Conservation (phyloP, 345 rosid genomes). For the Arabidopsis arenosa region DNA sequence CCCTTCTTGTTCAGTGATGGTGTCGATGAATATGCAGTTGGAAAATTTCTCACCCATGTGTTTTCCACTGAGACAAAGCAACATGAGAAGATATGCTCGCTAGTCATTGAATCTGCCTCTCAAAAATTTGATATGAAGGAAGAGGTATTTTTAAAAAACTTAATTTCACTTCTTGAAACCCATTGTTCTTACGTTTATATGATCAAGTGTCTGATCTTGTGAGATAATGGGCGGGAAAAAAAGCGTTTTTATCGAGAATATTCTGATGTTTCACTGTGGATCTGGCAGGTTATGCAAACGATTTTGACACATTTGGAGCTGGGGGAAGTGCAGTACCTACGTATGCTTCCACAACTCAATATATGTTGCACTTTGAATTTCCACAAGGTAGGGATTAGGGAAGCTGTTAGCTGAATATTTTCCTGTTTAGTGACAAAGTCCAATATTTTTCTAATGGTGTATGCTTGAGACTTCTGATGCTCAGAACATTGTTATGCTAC, state of each 20-base stretch:
- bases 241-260: background rate
- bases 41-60: slow-evolving; percentile 78
- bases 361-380: slow-evolving; percentile 83
- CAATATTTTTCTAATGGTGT: slow-evolving; percentile 1
- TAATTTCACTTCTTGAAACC: slow-evolving; percentile 18
- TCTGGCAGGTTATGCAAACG: slow-evolving; percentile 88
- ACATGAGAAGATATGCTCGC: slow-evolving; percentile 60
- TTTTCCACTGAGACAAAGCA: slow-evolving; percentile 56
- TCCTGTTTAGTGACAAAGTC: slow-evolving; percentile 17
- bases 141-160: slow-evolving; percentile 59
- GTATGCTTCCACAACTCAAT: slow-evolving; percentile 71
- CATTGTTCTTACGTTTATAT: slow-evolving; percentile 9
- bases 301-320: slow-evolving; percentile 87
- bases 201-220: slow-evolving; percentile 16
- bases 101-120: slow-evolving; percentile 79
- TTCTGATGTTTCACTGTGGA: slow-evolving; percentile 26
- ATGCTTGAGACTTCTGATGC: slow-evolving; percentile 29
- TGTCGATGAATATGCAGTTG: slow-evolving; percentile 87
- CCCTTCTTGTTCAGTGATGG: slow-evolving; percentile 72
- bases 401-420: slow-evolving; percentile 30
- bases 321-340: slow-evolving; percentile 83
- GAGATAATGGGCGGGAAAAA: slow-evolving; percentile 20
- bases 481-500: slow-evolving; percentile 42
- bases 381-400: slow-evolving; percentile 82
- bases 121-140: slow-evolving; percentile 88